Evolutionary conservation across 1,139 yeast species (phyloP).

Genomic region (Candida sanyaensis): DNA sequence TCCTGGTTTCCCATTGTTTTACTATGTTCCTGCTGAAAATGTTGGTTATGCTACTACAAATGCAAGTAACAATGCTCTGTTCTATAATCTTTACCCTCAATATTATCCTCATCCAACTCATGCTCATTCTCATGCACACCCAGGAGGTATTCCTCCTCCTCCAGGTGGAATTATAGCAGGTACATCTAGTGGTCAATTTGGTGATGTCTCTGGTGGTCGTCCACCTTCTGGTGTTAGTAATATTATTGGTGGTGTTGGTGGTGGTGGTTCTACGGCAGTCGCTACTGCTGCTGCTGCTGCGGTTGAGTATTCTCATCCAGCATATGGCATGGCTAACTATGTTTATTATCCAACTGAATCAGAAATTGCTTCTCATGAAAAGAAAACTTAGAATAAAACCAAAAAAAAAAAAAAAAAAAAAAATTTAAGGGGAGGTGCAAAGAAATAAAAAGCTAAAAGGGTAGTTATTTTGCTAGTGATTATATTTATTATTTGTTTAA

Average conservation of each 20-base stretch:
- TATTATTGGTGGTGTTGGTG: constrained; percentile 3
- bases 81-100: constrained; percentile 21
- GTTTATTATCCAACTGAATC: constrained; percentile 16
- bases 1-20: constrained; percentile 21
- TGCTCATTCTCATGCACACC: constrained; percentile 1
- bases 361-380: constrained; percentile 12
- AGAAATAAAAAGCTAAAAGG: neutral
- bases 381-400: constrained; percentile 8
- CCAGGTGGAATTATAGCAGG: neutral
- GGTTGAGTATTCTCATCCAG: constrained; percentile 4
- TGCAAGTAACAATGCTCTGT: constrained; percentile 11
- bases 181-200: neutral
- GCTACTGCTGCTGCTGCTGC: neutral
- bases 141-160: neutral
- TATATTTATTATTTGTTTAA: neutral
- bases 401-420: constrained; percentile 2
- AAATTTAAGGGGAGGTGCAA: too few relatives aligned
- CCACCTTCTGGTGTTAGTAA: constrained; percentile 2
- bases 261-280: too few relatives aligned
- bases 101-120: constrained; percentile 10
- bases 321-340: constrained; percentile 14
- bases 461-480: neutral
- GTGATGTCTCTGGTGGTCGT: constrained; percentile 2
- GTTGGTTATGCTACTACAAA: constrained; percentile 8
- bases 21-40: constrained; percentile 22